Conservation (phyloP, 1,139 yeast species). For the Trichomonascaceae sp. region DNA sequence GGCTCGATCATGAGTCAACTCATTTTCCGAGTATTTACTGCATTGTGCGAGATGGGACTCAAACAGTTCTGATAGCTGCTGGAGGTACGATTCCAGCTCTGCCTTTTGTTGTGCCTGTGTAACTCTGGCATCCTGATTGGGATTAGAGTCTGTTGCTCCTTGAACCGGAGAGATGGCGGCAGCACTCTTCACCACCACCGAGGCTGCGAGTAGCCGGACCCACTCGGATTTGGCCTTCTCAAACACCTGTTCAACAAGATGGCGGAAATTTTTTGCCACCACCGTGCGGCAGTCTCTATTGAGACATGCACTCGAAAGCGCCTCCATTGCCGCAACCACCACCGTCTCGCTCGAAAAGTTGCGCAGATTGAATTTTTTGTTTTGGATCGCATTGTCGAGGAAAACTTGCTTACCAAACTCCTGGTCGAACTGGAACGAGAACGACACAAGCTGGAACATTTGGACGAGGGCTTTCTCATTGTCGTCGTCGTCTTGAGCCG, state of each 20-base stretch:
- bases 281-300: conserved; percentile 20
- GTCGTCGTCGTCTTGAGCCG: neutral
- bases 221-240: conserved; percentile 12
- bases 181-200: conserved; percentile 24
- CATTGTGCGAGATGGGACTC: conserved; percentile 5
- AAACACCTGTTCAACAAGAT: conserved; percentile 16
- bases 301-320: conserved; percentile 25
- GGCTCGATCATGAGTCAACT: conserved; percentile 3
- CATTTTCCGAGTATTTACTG: conserved; percentile 4
- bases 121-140: conserved; percentile 7
- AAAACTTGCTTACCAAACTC: conserved; percentile 15
- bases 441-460: conserved; percentile 50
- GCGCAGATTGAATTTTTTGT: conserved; percentile 10
- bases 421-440: conserved; percentile 50
- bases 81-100: conserved; percentile 12
- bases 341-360: conserved; percentile 14
- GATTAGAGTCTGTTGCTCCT: conserved; percentile 12
- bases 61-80: conserved; percentile 19
- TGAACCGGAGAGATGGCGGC: too few relatives aligned
- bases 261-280: conserved; percentile 18
- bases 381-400: conserved; percentile 10
- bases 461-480: conserved; percentile 25
- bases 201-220: conserved; percentile 23
- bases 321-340: conserved; percentile 18
- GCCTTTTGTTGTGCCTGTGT: conserved; percentile 10